Evolutionary conservation across 1,139 yeast genomes (phyloP).

Genomic region (Suhomyces atakaporum): DNA sequence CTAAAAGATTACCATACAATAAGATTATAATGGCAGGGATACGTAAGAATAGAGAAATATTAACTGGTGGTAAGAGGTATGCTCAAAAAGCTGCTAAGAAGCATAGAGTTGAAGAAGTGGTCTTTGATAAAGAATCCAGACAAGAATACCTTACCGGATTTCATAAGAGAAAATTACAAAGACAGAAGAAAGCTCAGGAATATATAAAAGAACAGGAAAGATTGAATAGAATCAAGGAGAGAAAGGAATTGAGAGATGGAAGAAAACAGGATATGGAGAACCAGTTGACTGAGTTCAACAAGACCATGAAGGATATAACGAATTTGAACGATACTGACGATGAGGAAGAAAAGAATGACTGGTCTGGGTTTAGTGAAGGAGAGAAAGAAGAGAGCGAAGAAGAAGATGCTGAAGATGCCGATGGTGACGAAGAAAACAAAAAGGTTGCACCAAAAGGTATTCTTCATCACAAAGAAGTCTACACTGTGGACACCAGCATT

Average conservation of each 20-base stretch:
- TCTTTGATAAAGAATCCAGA: constrained; percentile 73
- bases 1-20: too few relatives aligned
- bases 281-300: constrained; percentile 60
- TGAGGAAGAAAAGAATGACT: constrained; percentile 23
- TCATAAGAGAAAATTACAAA: constrained; percentile 85
- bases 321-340: constrained; percentile 35
- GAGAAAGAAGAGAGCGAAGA: too few relatives aligned
- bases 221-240: constrained; percentile 70
- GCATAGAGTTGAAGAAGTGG: constrained; percentile 76
- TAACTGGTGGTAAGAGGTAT: constrained; percentile 85
- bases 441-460: constrained; percentile 34
- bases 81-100: constrained; percentile 64
- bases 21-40: constrained; percentile 21
- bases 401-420: constrained; percentile 19
- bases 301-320: constrained; percentile 50
- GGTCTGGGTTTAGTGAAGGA: constrained; percentile 22
- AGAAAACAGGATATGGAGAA: constrained; percentile 64
- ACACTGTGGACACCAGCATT: constrained; percentile 42
- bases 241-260: constrained; percentile 69
- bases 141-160: constrained; percentile 88
- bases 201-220: constrained; percentile 76
- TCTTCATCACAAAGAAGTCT: constrained; percentile 45
- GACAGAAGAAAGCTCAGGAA: constrained; percentile 84
- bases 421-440: constrained; percentile 12
- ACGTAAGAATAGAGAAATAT: constrained; percentile 71